Conservation (phyloP, 2,329 filamentous ascomycete genomes). For the Purpureocillium lavendulum region DNA sequence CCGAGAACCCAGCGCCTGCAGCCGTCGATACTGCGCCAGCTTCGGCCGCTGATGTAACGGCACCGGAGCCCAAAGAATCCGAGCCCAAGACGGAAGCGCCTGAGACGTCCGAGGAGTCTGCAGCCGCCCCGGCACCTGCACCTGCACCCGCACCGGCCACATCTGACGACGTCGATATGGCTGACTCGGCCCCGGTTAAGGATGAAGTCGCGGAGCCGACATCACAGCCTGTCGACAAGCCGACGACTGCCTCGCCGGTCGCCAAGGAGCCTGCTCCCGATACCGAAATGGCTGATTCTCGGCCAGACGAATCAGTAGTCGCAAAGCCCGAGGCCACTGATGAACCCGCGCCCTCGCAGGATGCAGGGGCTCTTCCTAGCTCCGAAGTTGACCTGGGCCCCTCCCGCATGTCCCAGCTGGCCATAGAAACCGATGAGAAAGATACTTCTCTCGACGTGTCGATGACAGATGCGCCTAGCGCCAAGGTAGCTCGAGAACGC, state of each 20-base stretch:
- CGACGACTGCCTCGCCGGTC: too few species aligned
- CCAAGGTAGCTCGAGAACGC: slow-evolving; percentile 64
- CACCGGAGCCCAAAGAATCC: not conserved
- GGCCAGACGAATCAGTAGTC: slow-evolving; percentile 9
- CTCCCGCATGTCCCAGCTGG: slow-evolving; percentile 28
- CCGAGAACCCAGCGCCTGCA: not conserved
- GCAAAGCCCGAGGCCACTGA: slow-evolving; percentile 9
- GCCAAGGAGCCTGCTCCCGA: slow-evolving; percentile 10
- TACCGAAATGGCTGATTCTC: slow-evolving; percentile 16
- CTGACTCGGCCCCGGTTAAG: slow-evolving; percentile 8
- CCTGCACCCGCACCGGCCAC: not conserved
- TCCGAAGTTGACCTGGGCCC: slow-evolving; percentile 27
- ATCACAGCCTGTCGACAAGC: not conserved
- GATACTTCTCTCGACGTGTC: slow-evolving; percentile 31
- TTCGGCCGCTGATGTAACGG: not conserved
- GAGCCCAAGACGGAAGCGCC: not conserved
- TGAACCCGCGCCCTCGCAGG: slow-evolving; percentile 6
- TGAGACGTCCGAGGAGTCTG: slow-evolving; percentile 4
- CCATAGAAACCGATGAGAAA: slow-evolving; percentile 25
- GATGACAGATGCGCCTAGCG: slow-evolving; percentile 46
- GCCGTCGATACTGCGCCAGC: not conserved
- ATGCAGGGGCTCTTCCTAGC: slow-evolving; percentile 13
- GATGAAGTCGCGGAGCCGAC: not conserved
- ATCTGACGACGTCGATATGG: slow-evolving; percentile 17
- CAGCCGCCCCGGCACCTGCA: too few species aligned